phyloP scores from a whole-genome alignment of 2,329 filamentous ascomycete genomes.

The Talaromyces sp. region DNA sequence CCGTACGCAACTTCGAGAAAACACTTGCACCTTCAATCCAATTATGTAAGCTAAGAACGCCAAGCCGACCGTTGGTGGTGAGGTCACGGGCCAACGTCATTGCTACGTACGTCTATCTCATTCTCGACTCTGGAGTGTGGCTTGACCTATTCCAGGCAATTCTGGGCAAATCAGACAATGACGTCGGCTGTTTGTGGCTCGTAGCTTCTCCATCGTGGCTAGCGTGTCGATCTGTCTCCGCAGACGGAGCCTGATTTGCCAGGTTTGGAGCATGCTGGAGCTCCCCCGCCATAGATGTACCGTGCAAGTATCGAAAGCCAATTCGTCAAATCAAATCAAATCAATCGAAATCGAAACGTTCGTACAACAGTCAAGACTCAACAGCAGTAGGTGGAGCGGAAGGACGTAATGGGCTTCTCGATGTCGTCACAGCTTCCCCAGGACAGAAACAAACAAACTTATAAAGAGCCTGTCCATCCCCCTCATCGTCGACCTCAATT shows the following conservation, averaged over 20 bases:
- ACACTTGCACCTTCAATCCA: too few species aligned
- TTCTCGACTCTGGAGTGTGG: neutral
- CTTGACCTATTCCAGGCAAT: neutral
- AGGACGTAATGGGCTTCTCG: constrained; percentile 5
- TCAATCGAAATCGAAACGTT: neutral
- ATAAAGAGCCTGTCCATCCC: neutral
- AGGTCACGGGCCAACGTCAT: neutral
- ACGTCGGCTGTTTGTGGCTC: constrained; percentile 1
- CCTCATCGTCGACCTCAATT: neutral
- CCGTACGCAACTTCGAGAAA: too few species aligned
- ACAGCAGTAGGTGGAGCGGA: constrained; percentile 1
- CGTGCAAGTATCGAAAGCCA: neutral
- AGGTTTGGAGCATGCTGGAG: neutral
- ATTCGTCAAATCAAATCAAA: neutral
- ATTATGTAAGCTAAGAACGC: too few species aligned
- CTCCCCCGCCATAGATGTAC: neutral
- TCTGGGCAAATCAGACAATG: neutral
- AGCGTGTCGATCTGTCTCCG: neutral
- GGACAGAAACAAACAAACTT: constrained; percentile 1
- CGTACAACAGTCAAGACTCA: neutral
- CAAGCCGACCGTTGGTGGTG: too few species aligned
- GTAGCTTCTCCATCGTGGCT: neutral
- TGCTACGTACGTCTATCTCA: neutral
- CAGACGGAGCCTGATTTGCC: neutral
- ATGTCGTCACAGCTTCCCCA: constrained; percentile 9